Evolutionary conservation across 73 alveolate genomes (phyloP), one percentile per base, ranked within the genome.

Genomic region (Paramecium tetraurelia): DNA sequence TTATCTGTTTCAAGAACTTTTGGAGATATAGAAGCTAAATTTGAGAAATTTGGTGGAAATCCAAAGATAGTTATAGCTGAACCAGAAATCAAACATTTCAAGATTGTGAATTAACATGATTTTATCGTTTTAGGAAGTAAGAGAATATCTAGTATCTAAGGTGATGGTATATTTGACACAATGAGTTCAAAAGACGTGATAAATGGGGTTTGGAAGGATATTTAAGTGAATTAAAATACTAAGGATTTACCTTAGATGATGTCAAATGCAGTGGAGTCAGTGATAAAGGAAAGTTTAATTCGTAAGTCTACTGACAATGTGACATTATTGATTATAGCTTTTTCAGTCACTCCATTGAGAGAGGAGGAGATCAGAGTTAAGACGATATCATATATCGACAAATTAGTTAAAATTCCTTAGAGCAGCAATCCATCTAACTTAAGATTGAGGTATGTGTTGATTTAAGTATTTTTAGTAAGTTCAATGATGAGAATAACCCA

Each of bases 101-200:
- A 97, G 86, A 90, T 98, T 59, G 75, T 72, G 43, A 86, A 85
- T 27, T 95, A 94, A 11, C 95, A 92, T 72, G 97, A 96, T 90
- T 96, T 96, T 80, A 92, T 95, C 21, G 83, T 86, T 18, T 35
- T 95, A 43, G 98, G 93, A 35, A 46, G 99, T 92, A 53, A 0
- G 6, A 53, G 4, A 18, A 53, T 16, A 3, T 41, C 11, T 4
- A 29, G 14, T 20, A 12, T 14, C 24, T 0, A 14, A 31, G 36
- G 99, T 75, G 99, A 98, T 95, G 99, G 99, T 7, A 97, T 98
- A 38, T 98, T 90, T 95, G 99, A 98, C 85, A 98, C 98, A 90
- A 93, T 98, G 75, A 93, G 95, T 5, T 97, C 98, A 89, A 93
- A 94, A 86, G 99, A 98, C 70, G 96, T 97, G 22, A 86, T 97